phyloP scores from a whole-genome alignment of 1,139 yeast genomes.

The Magnusiomyces paraingens region DNA sequence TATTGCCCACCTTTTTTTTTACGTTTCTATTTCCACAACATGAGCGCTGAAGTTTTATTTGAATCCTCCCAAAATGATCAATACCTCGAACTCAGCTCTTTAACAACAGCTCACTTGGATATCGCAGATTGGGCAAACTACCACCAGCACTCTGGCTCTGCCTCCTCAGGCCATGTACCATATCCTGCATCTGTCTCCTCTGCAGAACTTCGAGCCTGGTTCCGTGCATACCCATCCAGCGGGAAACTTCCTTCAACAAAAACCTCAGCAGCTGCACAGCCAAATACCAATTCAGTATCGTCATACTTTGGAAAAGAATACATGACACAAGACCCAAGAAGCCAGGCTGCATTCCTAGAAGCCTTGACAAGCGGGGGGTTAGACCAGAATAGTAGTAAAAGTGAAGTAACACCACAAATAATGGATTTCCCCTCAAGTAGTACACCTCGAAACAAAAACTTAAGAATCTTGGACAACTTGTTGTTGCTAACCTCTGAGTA shows the following conservation, averaged over 20 bases:
- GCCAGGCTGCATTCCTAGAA: neutral
- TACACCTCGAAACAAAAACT: conserved; percentile 2
- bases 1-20: neutral
- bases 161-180: neutral
- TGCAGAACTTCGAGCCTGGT: neutral
- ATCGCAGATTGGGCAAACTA: neutral
- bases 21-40: neutral
- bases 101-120: neutral
- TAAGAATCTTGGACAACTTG: conserved; percentile 12
- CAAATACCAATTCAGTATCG: neutral
- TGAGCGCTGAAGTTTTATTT: neutral
- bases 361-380: neutral
- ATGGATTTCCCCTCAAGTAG: neutral
- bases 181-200: neutral
- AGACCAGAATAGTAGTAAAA: neutral
- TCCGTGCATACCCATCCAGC: neutral
- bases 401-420: neutral
- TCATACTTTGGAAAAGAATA: neutral
- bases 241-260: neutral
- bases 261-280: neutral
- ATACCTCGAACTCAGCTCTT: neutral
- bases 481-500: conserved; percentile 11
- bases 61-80: neutral
- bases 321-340: neutral
- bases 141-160: neutral